Percentiles rank a stretch among this genome's conserved stretches.
These are phyloP conservation scores for Pestalotiopsis sp. DNA, from an alignment of 2,329 filamentous ascomycete genomes.

Conservation along the genomic window DNA sequence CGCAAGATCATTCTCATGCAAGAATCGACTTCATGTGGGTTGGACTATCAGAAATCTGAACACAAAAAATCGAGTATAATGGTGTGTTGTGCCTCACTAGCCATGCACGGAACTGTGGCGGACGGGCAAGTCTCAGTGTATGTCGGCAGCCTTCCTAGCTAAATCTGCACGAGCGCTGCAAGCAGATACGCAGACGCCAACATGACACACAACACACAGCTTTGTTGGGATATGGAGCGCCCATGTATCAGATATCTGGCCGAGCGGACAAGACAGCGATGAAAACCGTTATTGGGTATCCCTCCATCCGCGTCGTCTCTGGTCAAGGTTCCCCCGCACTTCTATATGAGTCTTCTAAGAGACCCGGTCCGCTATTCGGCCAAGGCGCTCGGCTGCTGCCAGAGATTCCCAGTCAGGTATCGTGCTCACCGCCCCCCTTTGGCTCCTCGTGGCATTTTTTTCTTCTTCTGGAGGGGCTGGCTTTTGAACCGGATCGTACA, in stretches of 20 bases:
- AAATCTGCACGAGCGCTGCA: conserved; percentile 1
- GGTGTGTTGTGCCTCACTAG: conserved; percentile 20
- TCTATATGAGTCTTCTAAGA: not conserved
- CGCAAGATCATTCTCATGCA: not conserved
- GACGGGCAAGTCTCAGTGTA: conserved; percentile 6
- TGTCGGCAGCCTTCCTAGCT: conserved; percentile 5
- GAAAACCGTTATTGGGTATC: not conserved
- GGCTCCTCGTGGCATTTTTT: not conserved
- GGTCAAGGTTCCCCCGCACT: conserved; percentile 10
- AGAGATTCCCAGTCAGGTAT: conserved; percentile 12
- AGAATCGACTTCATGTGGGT: not conserved
- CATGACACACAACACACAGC: not conserved
- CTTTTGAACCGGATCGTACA: conserved; percentile 5
- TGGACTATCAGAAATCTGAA: not conserved
- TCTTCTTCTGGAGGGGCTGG: conserved; percentile 10
- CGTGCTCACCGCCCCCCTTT: conserved; percentile 11
- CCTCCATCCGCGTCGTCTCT: not conserved
- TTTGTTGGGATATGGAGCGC: not conserved
- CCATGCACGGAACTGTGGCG: conserved; percentile 23
- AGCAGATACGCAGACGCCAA: not conserved
- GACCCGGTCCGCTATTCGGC: conserved; percentile 21
- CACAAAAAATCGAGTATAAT: conserved; percentile 14
- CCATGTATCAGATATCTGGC: not conserved
- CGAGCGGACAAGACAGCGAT: not conserved
- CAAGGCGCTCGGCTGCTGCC: conserved; percentile 21